Base-by-base conservation (phyloP, 2,329 filamentous ascomycete species). In the Ophiostoma sp. region DNA sequence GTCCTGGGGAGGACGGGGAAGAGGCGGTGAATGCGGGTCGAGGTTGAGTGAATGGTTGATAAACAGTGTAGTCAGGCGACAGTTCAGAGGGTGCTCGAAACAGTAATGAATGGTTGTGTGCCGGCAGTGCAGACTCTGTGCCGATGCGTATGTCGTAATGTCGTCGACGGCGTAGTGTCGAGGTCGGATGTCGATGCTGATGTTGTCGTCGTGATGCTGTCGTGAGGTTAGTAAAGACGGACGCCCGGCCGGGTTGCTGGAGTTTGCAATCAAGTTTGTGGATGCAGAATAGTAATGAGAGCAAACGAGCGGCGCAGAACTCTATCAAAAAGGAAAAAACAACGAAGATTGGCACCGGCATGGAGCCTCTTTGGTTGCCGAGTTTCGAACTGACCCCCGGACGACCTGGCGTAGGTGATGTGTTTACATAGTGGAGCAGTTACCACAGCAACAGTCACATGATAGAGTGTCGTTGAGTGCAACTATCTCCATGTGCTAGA, bases 401-500 rank as follows among this genome's bases (percentile, higher is more conserved):
- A 58, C 65, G 63, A 67, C 45, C 14, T 16, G 47, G 44, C 45
- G 41, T 16, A 60, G 47, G 69, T 65, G 69, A 68, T 47, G 65
- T 70, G 69, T 70, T 70, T 70, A 70, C 69, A 18, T 40, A 44
- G 64, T 66, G 66, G 55, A 66, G 16, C 38, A 5, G 69, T 70
- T 70, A 40, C 64, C 69, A 68, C 64, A 58, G 68, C 66, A 69
- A 69, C 66, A 2, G n/a, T 64, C 58, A 66, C 66, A 52, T 63
- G 60, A 63, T 11, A 18, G 9, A 8, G 58, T 40, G 14, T 40
- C 14, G 4, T 41, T 41, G 38, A 55, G 49, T 9, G 18, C 12
- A 3, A 11, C 7, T 8, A 8, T 0, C 40, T 8, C 27, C 16
- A 5, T 5, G 58, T 63, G 38, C 16, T 4, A 1, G 2, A 9